Base-by-base conservation (phyloP, 208 protist species). In the Trypanosomatidae sp. region DNA sequence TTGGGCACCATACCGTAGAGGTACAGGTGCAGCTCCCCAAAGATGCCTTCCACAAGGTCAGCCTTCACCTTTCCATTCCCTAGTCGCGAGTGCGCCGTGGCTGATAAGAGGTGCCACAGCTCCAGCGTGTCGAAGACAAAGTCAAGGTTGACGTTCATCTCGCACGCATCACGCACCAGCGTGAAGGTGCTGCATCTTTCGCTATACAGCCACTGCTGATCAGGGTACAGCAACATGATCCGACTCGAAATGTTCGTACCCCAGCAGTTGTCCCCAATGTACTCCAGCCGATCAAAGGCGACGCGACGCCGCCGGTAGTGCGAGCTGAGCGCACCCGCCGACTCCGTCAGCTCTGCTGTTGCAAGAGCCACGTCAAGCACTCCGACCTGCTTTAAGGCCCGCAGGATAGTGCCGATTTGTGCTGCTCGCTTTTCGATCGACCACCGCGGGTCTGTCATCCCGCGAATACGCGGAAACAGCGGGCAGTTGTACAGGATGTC, bases 121-220 rank as follows among this genome's bases (percentile, higher is more conserved):
- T 71, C 83, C 44, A 97, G 84, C 28, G 76, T 76, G 76, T 97
- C 92, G 77, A 94, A 97, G 55, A 91, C 77, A 46, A 92, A 83
- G 69, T 91, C 86, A 19, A 94, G 74, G 46, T 84, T 91, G n/a
- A 88, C 74, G 72, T 97, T 97, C 92, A 94, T 95, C 74, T 97
- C 92, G 43, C 82, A 74, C 30, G 83, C 76, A 69, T 93, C 90
- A 19, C 90, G 86, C 55, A 93, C 74, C 52, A 67, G 79, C 67
- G 92, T 92, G 69, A 94, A 94, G 17, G 70, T 17, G 70, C 70
- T 84, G 25, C 77, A 59, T 30, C 80, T 79, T 71, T 95, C 82
- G 62, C 89, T 92, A 73, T 93, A 92, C 56, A 80, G 66, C 84
- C 87, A 97, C 74, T 91, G 89, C 66, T 84, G 79, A 58, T 93